Evolutionary conservation across 2,329 filamentous ascomycete species (phyloP).

Genomic region (Blumeria graminis): DNA sequence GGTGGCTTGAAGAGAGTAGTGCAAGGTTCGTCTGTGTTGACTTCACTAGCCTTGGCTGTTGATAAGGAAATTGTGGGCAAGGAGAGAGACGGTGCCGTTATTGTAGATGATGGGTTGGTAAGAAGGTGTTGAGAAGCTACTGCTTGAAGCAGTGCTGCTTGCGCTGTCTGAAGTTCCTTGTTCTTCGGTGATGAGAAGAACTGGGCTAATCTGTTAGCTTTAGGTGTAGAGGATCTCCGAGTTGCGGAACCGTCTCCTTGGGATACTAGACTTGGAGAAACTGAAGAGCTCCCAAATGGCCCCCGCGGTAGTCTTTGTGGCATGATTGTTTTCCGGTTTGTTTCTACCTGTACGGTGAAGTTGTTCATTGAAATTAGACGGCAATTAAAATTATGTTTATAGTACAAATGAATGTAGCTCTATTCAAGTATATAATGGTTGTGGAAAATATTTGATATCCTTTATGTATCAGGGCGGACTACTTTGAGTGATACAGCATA

Average conservation of each 20-base stretch:
- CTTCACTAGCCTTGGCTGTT: constrained; percentile 54
- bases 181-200: constrained; percentile 67
- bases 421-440: no score
- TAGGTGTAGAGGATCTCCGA: constrained; percentile 36
- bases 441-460: no score
- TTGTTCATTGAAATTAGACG: no score
- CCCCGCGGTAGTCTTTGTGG: constrained; percentile 16
- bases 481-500: no score
- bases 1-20: constrained; percentile 74
- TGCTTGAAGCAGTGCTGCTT: constrained; percentile 40
- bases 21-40: constrained; percentile 45
- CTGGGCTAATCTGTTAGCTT: constrained; percentile 54
- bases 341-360: no score
- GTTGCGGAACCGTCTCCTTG: constrained; percentile 10
- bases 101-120: constrained; percentile 30
- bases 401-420: no score
- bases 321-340: constrained; percentile 6
- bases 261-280: constrained; percentile 11
- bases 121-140: constrained; percentile 31
- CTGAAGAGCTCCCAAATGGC: constrained; percentile 14
- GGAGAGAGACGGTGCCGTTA: constrained; percentile 48
- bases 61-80: constrained; percentile 83
- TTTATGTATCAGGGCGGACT: no score
- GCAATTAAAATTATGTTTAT: no score
- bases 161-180: constrained; percentile 38